Conservation (phyloP, 306 rosid species). For the Crotalaria pallida region DNA sequence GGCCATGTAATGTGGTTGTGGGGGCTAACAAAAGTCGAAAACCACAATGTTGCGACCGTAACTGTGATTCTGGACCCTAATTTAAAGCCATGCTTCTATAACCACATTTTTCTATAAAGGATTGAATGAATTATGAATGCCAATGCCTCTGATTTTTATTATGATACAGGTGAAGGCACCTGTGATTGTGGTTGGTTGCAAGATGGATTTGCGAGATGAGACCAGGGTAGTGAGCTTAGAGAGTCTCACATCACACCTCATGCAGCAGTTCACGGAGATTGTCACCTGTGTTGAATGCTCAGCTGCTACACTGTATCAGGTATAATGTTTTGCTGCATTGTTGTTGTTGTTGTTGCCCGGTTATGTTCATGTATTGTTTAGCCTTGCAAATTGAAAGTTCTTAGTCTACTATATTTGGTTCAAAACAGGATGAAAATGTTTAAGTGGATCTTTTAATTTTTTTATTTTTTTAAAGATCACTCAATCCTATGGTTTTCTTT, state of each 20-base stretch:
- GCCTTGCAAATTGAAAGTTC: neutral
- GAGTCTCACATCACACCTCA: conserved; percentile 26
- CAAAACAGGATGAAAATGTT: neutral
- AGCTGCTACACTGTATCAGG: conserved; percentile 39
- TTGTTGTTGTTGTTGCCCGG: neutral
- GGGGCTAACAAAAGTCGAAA: no score
- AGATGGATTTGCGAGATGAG: conserved; percentile 26
- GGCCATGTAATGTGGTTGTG: no score
- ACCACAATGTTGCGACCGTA: no score
- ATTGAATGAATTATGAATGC: neutral
- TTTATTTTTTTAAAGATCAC: neutral
- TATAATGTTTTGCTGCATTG: neutral
- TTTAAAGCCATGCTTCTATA: no score
- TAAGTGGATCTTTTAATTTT: neutral
- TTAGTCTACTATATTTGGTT: neutral
- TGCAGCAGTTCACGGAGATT: conserved; percentile 23
- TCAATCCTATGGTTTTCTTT: neutral
- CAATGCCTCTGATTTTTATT: neutral
- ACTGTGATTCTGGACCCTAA: no score
- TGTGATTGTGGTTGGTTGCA: conserved; percentile 31
- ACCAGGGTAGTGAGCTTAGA: conserved; percentile 26
- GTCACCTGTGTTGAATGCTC: conserved; percentile 44
- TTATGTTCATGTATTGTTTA: conserved; percentile 4
- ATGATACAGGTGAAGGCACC: conserved; percentile 39
- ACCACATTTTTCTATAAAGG: neutral